Base-by-base conservation (phyloP, 1,139 yeast species). In the Pneumocystis wakefieldiae region DNA sequence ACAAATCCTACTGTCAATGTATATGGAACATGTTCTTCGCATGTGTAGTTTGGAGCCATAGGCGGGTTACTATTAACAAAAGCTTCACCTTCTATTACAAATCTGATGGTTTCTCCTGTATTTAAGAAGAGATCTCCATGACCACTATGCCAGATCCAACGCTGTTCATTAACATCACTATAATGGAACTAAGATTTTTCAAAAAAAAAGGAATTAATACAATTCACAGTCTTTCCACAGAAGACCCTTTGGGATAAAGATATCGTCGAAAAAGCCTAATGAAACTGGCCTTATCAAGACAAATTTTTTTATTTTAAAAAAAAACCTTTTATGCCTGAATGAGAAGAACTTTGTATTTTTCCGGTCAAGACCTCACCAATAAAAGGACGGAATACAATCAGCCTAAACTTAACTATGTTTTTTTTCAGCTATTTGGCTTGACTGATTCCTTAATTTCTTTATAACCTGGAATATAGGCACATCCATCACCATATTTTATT, bases 401-500 rank as follows among this genome's bases (percentile, higher is more conserved):
- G 78, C 63, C 97, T 76, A 71, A 90, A 88, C 64, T 77, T 80
- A 19, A 86, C 87, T 68, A 61, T 37, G 35, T 57, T 4, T 1
- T 57, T 17, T 61, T 38, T 61, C 63, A 64, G 58, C 59, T 35
- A 12, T 59, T 32, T 57, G 7, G 35, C 7, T 24, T 10, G 12
- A 3, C 7, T 1, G 1, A 8, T 14, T 28, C 7, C 5, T 14
- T 15, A 28, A n/a, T 17, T 7, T 1, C 36, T 29, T 60, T 6
- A 62, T 70, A 65, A 71, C 74, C 68, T 67, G 85, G 87, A 59
- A 90, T 84, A 70, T 80, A 91, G 1, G 92, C 81, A 1, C 92
- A 90, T 6, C 98, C 98, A 73, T 92, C 97, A n/a, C 98, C 97
- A 1, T 96, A 96, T 70, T 85, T 86, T 67, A 92, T 78, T 66